Evolutionary conservation across 2,329 filamentous ascomycete genomes (phyloP), one percentile per base, ranked within the genome.

Genomic region (Clarireedia sp.): DNA sequence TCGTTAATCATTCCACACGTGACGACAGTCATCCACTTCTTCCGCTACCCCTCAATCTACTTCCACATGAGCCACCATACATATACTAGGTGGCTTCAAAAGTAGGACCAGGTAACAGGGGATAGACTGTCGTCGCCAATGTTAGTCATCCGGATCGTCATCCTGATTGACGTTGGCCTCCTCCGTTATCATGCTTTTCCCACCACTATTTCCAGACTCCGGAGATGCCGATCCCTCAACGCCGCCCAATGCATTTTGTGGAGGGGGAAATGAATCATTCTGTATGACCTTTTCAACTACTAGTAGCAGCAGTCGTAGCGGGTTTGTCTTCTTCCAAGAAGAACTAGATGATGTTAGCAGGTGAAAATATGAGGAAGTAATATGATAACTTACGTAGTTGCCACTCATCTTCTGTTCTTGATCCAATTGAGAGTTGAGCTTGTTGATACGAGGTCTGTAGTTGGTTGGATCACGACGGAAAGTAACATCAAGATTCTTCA

Each of bases 391-490:
- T 78, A 89, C 86, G 77, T 87, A 99, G 76, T 97, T 97, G 66
- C 95, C 95, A 62, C 74, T 75, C 67, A 90, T 66, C 80, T 99
- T 99, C 80, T 99, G 94, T 71, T 97, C 94, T 72, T 96, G 91
- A 73, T 99, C 94, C 64, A 97, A 82, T 78, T 99, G 94, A 70
- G 88, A 94, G 73, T 91, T 86, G 69, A 83, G 77, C 82, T 99
- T 99, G 83, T 99, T 99, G 79, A 99, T 99, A 75, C 95, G 90
- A 60, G 95, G 94, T 59, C 94, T 86, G 81, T 83, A 99, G 68
- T 94, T 96, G 75, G 86, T 90, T 60, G 95, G 94, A 69, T 99
- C 94, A 71, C 95, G 90, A 68, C 94, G 89, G 87, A 99, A 99
- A 49, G 94, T 97, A 66, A 99, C 94, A 67, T 99, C 90, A 60